Base-by-base conservation (phyloP, 179 eudicot genomes). In the Beta lomatogona region DNA sequence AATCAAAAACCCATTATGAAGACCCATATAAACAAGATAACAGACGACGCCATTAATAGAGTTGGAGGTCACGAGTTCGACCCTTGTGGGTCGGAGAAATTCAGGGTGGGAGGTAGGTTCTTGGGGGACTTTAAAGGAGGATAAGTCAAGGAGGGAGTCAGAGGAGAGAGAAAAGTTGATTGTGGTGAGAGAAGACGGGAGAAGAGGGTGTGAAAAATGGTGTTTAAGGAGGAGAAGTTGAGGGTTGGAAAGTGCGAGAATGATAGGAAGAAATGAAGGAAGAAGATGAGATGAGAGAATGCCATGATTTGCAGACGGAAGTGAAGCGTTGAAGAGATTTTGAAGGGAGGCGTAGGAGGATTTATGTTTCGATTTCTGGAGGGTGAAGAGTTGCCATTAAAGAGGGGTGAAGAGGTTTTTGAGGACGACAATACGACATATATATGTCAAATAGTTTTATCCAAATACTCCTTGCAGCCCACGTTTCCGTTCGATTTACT, bases 291-390 rank as follows among this genome's bases (percentile, higher is more conserved):
- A 85, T 81, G 2, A 81, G 11, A 1, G 58, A 13, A 5, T 10
- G 60, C 87, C 87, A 85, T 52, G 63, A 67, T 72, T 81, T 85
- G 60, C 82, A 78, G 45, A 85, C 87, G 11, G 73, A 0, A 8
- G 71, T 73, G 53, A 81, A 81, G 41, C 87, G 84, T 31, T 41
- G 80, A 16, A 85, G 80, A 5, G 87, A 68, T 68, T 81, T 81
- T 22, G 87, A 72, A 3, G 87, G 87, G 25, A 85, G 58, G 12
- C 77, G 71, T 4, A 77, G n/a, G 0, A 85, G 80, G 25, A 85
- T 85, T 81, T 85, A 80, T 0, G 50, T 8, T 15, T 81, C 84
- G 25, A 85, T 67, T 52, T 81, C 87, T 2, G 16, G 25, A 2
- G 84, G 84, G 12, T 81, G 70, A 9, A 41, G 3, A 4, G 77